These are phyloP conservation scores for Rubia peregrina DNA, from an alignment of 305 asterid species.

Conservation along the genomic window DNA sequence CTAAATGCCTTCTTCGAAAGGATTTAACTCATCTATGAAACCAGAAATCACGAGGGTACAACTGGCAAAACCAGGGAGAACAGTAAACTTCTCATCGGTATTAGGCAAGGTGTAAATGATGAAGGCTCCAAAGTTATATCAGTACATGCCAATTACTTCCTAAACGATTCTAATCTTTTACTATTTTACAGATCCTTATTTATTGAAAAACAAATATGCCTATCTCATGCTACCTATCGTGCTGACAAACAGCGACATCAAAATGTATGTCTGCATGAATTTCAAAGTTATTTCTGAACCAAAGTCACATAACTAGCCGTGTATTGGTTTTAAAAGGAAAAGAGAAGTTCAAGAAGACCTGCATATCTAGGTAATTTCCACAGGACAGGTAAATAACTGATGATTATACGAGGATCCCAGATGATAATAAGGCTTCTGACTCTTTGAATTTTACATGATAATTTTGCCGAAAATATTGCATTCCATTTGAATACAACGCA, in stretches of 20 bases:
- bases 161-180: not conserved
- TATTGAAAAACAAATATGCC: not conserved
- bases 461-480: not conserved
- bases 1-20: not conserved
- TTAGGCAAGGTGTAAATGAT: not conserved
- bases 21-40: not conserved
- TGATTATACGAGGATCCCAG: not conserved
- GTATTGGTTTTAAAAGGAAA: not conserved
- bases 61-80: not conserved
- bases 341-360: not conserved
- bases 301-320: not conserved
- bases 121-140: not conserved
- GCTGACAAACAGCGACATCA: not conserved
- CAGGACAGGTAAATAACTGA: not conserved
- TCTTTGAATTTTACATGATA: not conserved
- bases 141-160: not conserved
- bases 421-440: not conserved
- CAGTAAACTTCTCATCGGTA: not conserved
- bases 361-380: not conserved
- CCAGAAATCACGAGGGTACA: not conserved
- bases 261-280: conserved; percentile 2
- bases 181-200: not conserved
- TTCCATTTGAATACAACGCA: not conserved
- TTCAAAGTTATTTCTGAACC: not conserved
- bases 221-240: not conserved